Evolutionary conservation across 192 early-diverging fungal genomes (phyloP).

Genomic region (Chytriomyces confervae): DNA sequence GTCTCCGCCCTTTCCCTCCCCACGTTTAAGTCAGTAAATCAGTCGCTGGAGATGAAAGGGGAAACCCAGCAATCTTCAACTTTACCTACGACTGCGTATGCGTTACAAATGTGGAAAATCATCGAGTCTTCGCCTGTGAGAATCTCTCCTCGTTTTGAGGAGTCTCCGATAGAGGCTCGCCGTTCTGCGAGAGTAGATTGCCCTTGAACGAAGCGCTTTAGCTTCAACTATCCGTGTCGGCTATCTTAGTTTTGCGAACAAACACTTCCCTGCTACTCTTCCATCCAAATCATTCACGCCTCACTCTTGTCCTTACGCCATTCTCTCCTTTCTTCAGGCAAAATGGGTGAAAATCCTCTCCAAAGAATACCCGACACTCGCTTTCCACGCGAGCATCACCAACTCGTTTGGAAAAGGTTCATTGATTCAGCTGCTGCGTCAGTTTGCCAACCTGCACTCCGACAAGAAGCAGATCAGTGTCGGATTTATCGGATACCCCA

Average conservation of each 20-base stretch:
- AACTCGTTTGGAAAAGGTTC: slow-evolving; percentile 99
- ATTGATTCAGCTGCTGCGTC: slow-evolving; percentile 96
- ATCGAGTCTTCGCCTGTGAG: slow-evolving; percentile 43
- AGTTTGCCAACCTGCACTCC: slow-evolving; percentile 91
- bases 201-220: slow-evolving; percentile 11
- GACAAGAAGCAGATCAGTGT: slow-evolving; percentile 99
- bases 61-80: slow-evolving; percentile 8
- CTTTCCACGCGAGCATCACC: slow-evolving; percentile 98
- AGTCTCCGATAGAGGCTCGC: slow-evolving; percentile 28
- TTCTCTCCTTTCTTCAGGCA: slow-evolving; percentile 53
- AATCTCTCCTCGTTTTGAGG: slow-evolving; percentile 59
- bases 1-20: slow-evolving; percentile 34
- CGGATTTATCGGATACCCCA: slow-evolving; percentile 98
- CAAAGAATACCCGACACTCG: slow-evolving; percentile 91
- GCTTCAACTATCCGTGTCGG: slow-evolving; percentile 20
- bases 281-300: neutral
- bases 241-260: slow-evolving; percentile 53
- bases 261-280: slow-evolving; percentile 38
- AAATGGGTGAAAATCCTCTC: slow-evolving; percentile 94
- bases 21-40: slow-evolving; percentile 64
- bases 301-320: neutral
- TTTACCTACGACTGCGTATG: slow-evolving; percentile 30
- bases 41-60: slow-evolving; percentile 22
- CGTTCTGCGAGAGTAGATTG: slow-evolving; percentile 50
- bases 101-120: slow-evolving; percentile 67